phyloP scores from a whole-genome alignment of 768 basidiomycete species.

The Glaciozyma antarctica region DNA sequence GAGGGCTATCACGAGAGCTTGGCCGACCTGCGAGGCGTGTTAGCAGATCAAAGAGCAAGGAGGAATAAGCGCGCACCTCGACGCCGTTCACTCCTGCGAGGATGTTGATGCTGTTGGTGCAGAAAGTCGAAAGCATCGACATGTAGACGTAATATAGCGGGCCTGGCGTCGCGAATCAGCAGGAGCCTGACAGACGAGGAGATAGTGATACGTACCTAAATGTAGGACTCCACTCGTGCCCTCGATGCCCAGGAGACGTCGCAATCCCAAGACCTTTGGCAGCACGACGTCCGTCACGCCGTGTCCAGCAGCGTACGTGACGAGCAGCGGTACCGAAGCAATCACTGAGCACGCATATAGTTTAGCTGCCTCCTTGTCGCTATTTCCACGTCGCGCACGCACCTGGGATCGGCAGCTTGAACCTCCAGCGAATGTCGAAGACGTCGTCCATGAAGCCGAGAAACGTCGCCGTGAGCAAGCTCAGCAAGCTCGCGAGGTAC shows the following conservation, averaged over 20 bases:
- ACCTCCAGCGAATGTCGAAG: conserved; percentile 96
- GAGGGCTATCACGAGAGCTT: conserved; percentile 81
- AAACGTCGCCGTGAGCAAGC: conserved; percentile 79
- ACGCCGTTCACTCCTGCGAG: conserved; percentile 95
- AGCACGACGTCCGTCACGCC: conserved; percentile 91
- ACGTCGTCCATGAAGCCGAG: conserved; percentile 95
- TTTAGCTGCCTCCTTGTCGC: not conserved
- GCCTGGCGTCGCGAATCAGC: conserved; percentile 46
- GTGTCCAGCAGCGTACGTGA: conserved; percentile 91
- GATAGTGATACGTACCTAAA: conserved; percentile 54
- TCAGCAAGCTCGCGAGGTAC: conserved; percentile 87
- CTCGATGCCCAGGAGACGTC: conserved; percentile 48
- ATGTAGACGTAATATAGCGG: conserved; percentile 95
- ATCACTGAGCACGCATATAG: conserved; percentile 46
- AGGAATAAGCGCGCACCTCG: conserved; percentile 44
- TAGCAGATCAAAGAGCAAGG: not conserved
- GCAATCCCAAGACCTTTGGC: conserved; percentile 63
- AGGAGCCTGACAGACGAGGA: no score
- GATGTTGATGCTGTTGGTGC: conserved; percentile 97
- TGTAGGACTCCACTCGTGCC: conserved; percentile 54
- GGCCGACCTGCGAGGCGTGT: conserved; percentile 48
- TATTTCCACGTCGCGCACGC: conserved; percentile 7
- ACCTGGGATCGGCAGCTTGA: conserved; percentile 88
- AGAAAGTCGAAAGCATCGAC: conserved; percentile 87
- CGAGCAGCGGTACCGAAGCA: conserved; percentile 83